These are phyloP conservation scores for Nitzschia palea DNA, from an alignment of 108 stramenopile genomes.

Conservation along the genomic window DNA sequence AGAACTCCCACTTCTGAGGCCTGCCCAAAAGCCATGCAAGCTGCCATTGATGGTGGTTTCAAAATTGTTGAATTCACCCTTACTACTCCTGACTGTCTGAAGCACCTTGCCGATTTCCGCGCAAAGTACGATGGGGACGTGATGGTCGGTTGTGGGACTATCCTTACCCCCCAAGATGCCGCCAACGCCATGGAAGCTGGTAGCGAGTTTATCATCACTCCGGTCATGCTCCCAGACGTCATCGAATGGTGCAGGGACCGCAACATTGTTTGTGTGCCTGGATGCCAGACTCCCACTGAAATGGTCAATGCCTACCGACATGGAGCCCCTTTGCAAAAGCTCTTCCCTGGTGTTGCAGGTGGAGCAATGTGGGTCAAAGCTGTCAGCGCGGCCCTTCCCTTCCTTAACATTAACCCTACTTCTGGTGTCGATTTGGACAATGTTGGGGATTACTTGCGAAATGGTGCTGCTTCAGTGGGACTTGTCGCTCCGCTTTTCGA, in stretches of 20 bases:
- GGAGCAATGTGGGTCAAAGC: slow-evolving; percentile 86
- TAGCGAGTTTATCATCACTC: slow-evolving; percentile 82
- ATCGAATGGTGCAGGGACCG: slow-evolving; percentile 75
- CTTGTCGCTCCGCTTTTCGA: slow-evolving; percentile 86
- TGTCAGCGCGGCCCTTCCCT: slow-evolving; percentile 70
- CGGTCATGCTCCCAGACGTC: slow-evolving; percentile 85
- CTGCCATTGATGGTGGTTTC: slow-evolving; percentile 88
- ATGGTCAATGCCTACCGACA: slow-evolving; percentile 64
- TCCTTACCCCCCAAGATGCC: slow-evolving; percentile 69
- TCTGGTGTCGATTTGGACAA: slow-evolving; percentile 83
- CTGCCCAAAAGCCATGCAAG: slow-evolving; percentile 88
- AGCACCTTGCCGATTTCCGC: slow-evolving; percentile 71
- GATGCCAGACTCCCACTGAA: slow-evolving; percentile 89
- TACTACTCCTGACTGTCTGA: slow-evolving; percentile 80
- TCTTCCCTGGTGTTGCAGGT: slow-evolving; percentile 87
- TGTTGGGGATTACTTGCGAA: slow-evolving; percentile 71
- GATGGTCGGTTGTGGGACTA: slow-evolving; percentile 88
- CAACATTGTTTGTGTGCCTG: slow-evolving; percentile 80
- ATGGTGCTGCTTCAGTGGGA: slow-evolving; percentile 80
- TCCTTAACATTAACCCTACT: slow-evolving; percentile 84
- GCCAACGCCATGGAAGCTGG: slow-evolving; percentile 78
- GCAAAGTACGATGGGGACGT: slow-evolving; percentile 83
- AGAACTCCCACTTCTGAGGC: slow-evolving; percentile 82
- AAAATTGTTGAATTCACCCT: slow-evolving; percentile 86
- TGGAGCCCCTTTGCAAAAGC: slow-evolving; percentile 85